Base-by-base conservation (phyloP, 306 rosid species). In the Macrotyloma uniflorum region DNA sequence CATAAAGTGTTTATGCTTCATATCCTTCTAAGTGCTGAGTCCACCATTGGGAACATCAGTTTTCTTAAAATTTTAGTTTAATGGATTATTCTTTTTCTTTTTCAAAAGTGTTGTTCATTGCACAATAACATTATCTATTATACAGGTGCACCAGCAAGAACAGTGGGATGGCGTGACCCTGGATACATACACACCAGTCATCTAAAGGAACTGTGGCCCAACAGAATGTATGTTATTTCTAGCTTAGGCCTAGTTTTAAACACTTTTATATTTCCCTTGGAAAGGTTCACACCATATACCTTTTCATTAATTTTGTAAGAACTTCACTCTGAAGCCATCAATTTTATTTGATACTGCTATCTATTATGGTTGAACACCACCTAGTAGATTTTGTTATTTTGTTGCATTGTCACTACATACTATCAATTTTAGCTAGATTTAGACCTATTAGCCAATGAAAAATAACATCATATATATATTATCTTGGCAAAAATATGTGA, bases 151-250 rank as follows among this genome's bases (percentile, higher is more conserved):
- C 97, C 96, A 14, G 96, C 97, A 67, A 94, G 87, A 75, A 89
- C 96, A 23, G 95, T 89, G 49, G 98, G 97, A 80, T 90, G 98
- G 98, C 88, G 96, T 70, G 96, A 90, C 83, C 98, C 97, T 65
- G 94, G 96, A 85, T 92, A 69, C 79, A 87, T 90, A 78, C 97
- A 94, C 88, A 94, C 93, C 61, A 82, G 90, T 83, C 90, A 88
- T 79, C 82, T 92, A 64, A 94, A 84, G 79, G 94, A 90, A 69
- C 77, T 92, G 40, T 92, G 98, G 98, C 97, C 96, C 51, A 92
- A 89, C 79, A 86, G 76, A 84, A 76, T 77, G 98, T 92, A 92
- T 47, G 79, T 65, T 57, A 23, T 36, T 78, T 72, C 63, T 78
- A 67, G 51, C 69, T 73, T 61, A 43, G 57, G 14, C 63, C 43